Percentiles rank a stretch among this genome's conserved stretches.
phyloP scores from a whole-genome alignment of 2,329 filamentous ascomycete species.

The Clarireedia paspali region DNA sequence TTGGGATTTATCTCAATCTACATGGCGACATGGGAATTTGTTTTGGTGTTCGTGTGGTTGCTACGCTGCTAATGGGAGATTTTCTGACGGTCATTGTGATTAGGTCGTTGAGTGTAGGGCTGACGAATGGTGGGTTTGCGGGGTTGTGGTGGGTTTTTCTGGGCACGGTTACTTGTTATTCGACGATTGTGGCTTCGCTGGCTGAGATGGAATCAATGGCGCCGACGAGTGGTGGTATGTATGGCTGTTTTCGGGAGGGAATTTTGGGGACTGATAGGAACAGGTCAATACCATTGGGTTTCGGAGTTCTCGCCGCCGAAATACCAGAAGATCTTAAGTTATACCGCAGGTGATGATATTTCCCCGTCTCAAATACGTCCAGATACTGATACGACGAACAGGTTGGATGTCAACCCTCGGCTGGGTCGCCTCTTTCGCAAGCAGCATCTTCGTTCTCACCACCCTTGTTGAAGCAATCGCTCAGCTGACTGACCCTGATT shows the following conservation, averaged over 20 bases:
- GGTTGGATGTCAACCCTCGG: conserved; percentile 40
- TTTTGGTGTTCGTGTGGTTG: conserved; percentile 28
- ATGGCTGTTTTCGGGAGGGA: too few species aligned
- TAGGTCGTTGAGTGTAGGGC: conserved; percentile 26
- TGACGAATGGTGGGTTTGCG: conserved; percentile 22
- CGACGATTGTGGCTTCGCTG: conserved; percentile 20
- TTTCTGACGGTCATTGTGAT: neutral
- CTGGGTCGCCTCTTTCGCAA: conserved; percentile 37
- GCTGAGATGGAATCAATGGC: conserved; percentile 26
- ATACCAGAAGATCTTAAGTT: conserved; percentile 46
- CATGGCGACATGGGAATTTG: conserved; percentile 38
- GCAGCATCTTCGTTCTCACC: conserved; percentile 35
- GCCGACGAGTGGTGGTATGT: conserved; percentile 18
- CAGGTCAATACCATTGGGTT: conserved; percentile 52
- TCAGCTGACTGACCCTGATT: conserved; percentile 28
- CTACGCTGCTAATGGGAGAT: too few species aligned
- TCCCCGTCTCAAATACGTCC: neutral
- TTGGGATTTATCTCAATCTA: conserved; percentile 36
- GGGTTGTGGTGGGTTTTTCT: conserved; percentile 37
- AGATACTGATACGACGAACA: conserved; percentile 11
- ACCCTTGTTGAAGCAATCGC: conserved; percentile 38
- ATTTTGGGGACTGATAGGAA: conserved; percentile 31
- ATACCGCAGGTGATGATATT: conserved; percentile 34
- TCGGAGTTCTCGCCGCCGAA: conserved; percentile 42
- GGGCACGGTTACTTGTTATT: conserved; percentile 28